These are phyloP conservation scores for Pichia rugopelliculosa DNA, from an alignment of 805 yeast species.

Conservation along the genomic window DNA sequence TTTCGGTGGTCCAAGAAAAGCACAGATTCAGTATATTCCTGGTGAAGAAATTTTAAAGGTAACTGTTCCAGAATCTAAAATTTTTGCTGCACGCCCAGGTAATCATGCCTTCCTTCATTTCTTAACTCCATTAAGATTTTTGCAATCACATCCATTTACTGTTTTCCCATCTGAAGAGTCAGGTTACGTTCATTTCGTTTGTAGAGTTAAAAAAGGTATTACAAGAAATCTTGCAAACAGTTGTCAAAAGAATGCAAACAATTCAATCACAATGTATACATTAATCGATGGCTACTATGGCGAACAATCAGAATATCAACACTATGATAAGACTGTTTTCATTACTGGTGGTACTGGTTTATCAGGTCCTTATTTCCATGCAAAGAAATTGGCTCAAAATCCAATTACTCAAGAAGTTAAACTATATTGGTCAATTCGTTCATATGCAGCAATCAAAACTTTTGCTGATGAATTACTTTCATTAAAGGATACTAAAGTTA, in stretches of 20 bases:
- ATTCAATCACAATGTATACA: slow-evolving; percentile 25
- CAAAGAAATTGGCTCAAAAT: slow-evolving; percentile 24
- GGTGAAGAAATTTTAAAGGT: slow-evolving; percentile 42
- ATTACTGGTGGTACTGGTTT: slow-evolving; percentile 74
- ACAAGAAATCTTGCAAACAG: slow-evolving; percentile 36
- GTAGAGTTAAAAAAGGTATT: slow-evolving; percentile 52
- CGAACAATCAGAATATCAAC: slow-evolving; percentile 39
- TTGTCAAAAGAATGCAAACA: slow-evolving; percentile 19
- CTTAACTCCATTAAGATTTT: slow-evolving; percentile 42
- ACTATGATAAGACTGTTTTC: slow-evolving; percentile 48
- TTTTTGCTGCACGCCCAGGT: slow-evolving; percentile 51
- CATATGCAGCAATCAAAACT: slow-evolving; percentile 44
- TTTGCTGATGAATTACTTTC: slow-evolving; percentile 36
- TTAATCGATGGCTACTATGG: slow-evolving; percentile 74
- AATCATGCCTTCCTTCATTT: slow-evolving; percentile 55
- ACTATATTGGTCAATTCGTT: slow-evolving; percentile 59
- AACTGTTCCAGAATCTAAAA: slow-evolving; percentile 38
- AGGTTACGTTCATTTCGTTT: slow-evolving; percentile 34
- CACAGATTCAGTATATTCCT: slow-evolving; percentile 21
- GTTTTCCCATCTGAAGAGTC: slow-evolving; percentile 33
- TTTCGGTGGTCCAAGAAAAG: slow-evolving; percentile 30
- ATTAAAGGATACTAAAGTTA: slow-evolving; percentile 28
- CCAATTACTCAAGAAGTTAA: slow-evolving; percentile 32
- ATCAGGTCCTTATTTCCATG: slow-evolving; percentile 48
- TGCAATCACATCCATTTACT: slow-evolving; percentile 62